Evolutionary conservation across 2,329 filamentous ascomycete genomes (phyloP).

Genomic region (Leptographium lundbergii): DNA sequence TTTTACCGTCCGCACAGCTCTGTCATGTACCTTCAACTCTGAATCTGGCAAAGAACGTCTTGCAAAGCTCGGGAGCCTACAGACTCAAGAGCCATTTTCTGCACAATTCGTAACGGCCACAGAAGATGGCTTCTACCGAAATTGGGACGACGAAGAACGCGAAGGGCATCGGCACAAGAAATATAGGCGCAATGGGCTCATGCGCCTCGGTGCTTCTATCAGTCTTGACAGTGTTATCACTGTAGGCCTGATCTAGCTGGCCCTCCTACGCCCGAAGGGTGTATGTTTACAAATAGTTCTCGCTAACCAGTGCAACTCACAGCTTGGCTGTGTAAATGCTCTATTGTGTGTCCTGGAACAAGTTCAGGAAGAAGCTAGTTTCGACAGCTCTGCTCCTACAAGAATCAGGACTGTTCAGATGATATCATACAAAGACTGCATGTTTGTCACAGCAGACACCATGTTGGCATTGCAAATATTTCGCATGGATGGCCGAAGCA

Average conservation of each 20-base stretch:
- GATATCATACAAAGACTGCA: conserved; percentile 53
- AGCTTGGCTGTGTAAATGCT: conserved; percentile 78
- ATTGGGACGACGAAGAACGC: conserved; percentile 19
- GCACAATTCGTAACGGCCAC: conserved; percentile 35
- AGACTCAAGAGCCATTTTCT: conserved; percentile 37
- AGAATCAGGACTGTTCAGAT: conserved; percentile 55
- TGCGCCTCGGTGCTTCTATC: conserved; percentile 57
- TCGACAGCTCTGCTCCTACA: conserved; percentile 42
- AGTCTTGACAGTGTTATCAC: conserved; percentile 64
- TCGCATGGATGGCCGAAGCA: conserved; percentile 68
- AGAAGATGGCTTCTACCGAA: conserved; percentile 6
- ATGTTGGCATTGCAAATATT: conserved; percentile 75
- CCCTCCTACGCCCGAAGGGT: not conserved
- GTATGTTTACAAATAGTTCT: not conserved
- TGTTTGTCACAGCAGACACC: conserved; percentile 75
- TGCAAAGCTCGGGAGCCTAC: conserved; percentile 40
- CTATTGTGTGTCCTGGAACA: conserved; percentile 62
- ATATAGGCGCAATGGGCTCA: conserved; percentile 48
- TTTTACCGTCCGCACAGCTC: conserved; percentile 51
- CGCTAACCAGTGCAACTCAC: not conserved
- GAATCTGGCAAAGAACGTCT: conserved; percentile 55
- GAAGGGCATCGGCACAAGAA: conserved; percentile 26
- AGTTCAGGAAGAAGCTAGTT: conserved; percentile 41
- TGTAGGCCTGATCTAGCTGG: conserved; percentile 25
- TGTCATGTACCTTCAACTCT: conserved; percentile 60